Conservation (phyloP, 345 rosid species). For the Viola odorata region DNA sequence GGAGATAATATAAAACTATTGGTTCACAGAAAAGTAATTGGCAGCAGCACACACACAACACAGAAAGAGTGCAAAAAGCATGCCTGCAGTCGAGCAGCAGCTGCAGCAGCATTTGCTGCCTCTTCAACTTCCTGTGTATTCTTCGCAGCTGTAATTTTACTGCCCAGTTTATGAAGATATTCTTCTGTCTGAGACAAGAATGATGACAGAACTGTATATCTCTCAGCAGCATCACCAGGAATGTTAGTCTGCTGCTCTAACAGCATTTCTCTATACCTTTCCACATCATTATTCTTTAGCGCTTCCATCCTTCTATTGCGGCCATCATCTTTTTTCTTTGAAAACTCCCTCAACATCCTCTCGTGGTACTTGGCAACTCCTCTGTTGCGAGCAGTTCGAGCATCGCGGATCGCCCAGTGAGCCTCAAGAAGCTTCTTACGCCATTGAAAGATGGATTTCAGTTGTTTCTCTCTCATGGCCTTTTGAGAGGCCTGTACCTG, state of each 20-base stretch:
- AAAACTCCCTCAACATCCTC: conserved; percentile 89
- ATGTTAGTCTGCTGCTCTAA: conserved; percentile 94
- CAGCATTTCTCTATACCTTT: conserved; percentile 98
- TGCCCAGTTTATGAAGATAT: conserved; percentile 86
- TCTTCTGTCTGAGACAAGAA: conserved; percentile 98
- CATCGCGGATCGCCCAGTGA: conserved; percentile 98
- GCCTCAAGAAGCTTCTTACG: conserved; percentile 98
- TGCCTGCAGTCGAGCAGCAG: conserved; percentile 91
- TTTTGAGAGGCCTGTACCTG: conserved; percentile 85
- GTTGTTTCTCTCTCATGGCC: conserved; percentile 83
- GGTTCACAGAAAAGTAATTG: neutral
- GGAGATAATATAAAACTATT: neutral
- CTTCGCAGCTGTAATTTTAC: conserved; percentile 91
- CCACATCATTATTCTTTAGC: conserved; percentile 97
- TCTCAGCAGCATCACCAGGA: conserved; percentile 90
- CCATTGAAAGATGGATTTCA: conserved; percentile 97
- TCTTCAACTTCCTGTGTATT: conserved; percentile 98
- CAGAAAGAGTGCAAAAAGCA: conserved; percentile 12
- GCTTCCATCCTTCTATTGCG: conserved; percentile 99
- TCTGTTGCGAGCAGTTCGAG: conserved; percentile 93
- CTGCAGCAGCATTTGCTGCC: conserved; percentile 92
- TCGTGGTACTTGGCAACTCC: conserved; percentile 99
- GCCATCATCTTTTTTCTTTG: conserved; percentile 93
- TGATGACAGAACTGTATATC: conserved; percentile 90
- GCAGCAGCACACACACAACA: neutral